phyloP scores from a whole-genome alignment of 2,329 filamentous ascomycete genomes.

The Dothideomycetidae sp. region DNA sequence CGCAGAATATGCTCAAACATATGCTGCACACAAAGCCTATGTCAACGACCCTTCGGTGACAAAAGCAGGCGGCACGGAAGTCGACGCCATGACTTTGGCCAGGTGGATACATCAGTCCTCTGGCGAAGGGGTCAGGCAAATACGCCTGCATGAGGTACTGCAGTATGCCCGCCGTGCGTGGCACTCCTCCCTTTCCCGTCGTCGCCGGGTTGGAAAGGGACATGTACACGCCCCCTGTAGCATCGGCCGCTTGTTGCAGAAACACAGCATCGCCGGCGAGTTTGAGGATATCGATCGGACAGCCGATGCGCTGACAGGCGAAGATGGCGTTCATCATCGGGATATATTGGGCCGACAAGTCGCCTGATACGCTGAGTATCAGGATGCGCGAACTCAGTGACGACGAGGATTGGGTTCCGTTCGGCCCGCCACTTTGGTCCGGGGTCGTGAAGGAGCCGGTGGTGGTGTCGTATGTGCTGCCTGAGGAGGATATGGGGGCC shows the following conservation, averaged over 20 bases:
- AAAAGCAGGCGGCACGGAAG: conserved; percentile 97
- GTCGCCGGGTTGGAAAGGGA: conserved; percentile 25
- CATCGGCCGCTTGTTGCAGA: conserved; percentile 76
- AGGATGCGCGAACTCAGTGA: conserved; percentile 67
- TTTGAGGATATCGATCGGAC: conserved; percentile 85
- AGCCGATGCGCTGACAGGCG: conserved; percentile 72
- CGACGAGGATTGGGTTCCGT: conserved; percentile 32
- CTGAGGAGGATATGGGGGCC: conserved; percentile 25
- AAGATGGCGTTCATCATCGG: conserved; percentile 98
- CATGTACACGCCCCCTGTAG: conserved; percentile 57
- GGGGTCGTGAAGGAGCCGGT: conserved; percentile 36
- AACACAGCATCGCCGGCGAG: conserved; percentile 78
- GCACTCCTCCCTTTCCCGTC: neutral
- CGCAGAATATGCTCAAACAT: conserved; percentile 86
- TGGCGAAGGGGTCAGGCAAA: conserved; percentile 53
- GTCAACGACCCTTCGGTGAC: conserved; percentile 80
- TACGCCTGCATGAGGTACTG: conserved; percentile 94
- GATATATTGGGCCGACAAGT: conserved; percentile 82
- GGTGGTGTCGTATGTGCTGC: conserved; percentile 39
- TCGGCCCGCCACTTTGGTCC: too few species aligned
- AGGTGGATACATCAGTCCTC: conserved; percentile 57
- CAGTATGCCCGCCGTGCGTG: conserved; percentile 46
- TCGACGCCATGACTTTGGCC: conserved; percentile 70
- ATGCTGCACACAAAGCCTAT: conserved; percentile 92
- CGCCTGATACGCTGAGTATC: conserved; percentile 77